Base-by-base conservation (phyloP, 768 basidiomycete genomes). In the Obba rivulosa region DNA sequence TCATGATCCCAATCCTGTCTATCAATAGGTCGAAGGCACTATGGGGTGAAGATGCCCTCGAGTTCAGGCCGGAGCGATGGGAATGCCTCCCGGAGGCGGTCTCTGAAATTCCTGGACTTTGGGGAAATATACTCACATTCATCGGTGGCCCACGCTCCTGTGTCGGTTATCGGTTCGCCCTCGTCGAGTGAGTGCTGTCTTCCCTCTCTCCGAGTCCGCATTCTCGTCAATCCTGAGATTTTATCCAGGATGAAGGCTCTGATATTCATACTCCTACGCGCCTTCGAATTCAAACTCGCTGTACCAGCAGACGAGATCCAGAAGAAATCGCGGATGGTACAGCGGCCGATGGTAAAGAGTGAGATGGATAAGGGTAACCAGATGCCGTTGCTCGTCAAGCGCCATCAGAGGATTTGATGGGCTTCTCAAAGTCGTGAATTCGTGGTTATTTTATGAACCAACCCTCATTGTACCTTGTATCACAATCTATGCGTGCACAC, bases 51-150 rank as follows among this genome's bases (percentile, higher is more conserved):
- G 83, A 87, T 57, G 76, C 80, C 0, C 42, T 50, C n/a, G 75
- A 80, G 40, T 87, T 85, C 71, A 78, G 80, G 54, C 85, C 85
- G 0, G 84, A 85, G 52, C 70, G 85, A 0, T 87, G 85, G 85
- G 24, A 47, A 38, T 55, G 66, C 2, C 31, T 69, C 8, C 80
- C 82, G 0, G 71, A 74, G 18, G 66, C 66, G 1, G 72, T 68
- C 1, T 57, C 59, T 3, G 49, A 60, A 0, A 65, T 85, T 20
- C 85, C 85, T 4, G 79, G 83, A 5, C 69, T 85, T 0, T 83
- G 77, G 75, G 72, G 76, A 7, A 74, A 82, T 55, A 57, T 79
- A 52, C 58, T 85, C 28, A 74, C 78, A 0, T 87, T 87, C 71
- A 54, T 82, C 2, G 80, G 80, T 25, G 85, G 85, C 4, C 78